phyloP scores from a whole-genome alignment of 1,284 basidiomycete species.

The Boletus semigastroideus region DNA sequence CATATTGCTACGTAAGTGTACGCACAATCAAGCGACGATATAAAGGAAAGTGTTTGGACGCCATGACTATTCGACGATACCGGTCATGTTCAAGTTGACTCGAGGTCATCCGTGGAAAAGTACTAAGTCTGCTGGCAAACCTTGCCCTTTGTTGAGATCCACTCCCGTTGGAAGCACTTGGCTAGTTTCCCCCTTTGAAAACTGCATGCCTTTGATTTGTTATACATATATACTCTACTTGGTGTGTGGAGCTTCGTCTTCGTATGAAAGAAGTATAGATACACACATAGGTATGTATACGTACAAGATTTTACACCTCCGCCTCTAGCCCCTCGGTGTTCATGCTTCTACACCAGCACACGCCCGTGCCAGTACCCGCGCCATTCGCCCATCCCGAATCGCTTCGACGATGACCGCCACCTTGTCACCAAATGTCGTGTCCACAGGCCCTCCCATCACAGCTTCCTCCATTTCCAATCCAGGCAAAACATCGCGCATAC shows the following conservation, averaged over 20 bases:
- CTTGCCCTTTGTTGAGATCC: too few relatives aligned
- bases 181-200: too few relatives aligned
- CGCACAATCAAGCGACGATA: too few relatives aligned
- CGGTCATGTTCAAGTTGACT: too few relatives aligned
- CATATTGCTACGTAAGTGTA: too few relatives aligned
- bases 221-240: neutral
- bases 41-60: too few relatives aligned
- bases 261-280: neutral
- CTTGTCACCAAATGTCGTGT: constrained; percentile 64
- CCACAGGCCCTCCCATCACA: constrained; percentile 25
- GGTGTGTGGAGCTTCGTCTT: neutral
- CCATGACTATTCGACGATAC: too few relatives aligned
- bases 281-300: constrained; percentile 2
- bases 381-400: constrained; percentile 71
- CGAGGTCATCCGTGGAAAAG: too few relatives aligned
- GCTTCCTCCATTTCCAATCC: constrained; percentile 12
- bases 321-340: too few relatives aligned
- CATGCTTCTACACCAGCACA: constrained; percentile 37
- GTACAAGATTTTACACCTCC: neutral
- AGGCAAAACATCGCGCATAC: constrained; percentile 19
- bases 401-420: constrained; percentile 71
- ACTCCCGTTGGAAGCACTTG: too few relatives aligned
- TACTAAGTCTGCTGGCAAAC: too few relatives aligned
- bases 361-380: constrained; percentile 52
- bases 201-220: neutral